These are phyloP conservation scores for Mycena albidolilacea DNA, from an alignment of 768 basidiomycete species.

Conservation along the genomic window DNA sequence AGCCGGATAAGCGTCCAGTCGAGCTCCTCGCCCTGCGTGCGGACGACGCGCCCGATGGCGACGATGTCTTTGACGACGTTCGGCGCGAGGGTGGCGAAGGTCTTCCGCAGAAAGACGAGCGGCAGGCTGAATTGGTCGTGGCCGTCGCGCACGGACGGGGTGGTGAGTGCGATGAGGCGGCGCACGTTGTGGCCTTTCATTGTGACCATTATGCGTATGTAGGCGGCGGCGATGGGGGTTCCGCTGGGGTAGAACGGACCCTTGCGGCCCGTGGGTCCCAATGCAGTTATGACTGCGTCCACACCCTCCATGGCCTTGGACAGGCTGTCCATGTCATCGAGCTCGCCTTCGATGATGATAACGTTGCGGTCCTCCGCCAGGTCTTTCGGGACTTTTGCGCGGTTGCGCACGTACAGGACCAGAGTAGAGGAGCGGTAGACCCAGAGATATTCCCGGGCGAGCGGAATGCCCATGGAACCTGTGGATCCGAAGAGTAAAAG, in stretches of 20 bases:
- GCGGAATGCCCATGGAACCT: conserved; percentile 30
- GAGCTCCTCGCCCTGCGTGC: conserved; percentile 24
- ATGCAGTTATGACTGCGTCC: conserved; percentile 35
- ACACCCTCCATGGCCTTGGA: conserved; percentile 36
- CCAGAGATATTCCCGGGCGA: conserved; percentile 30
- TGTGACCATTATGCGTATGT: conserved; percentile 54
- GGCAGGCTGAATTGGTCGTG: conserved; percentile 54
- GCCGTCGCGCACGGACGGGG: conserved; percentile 62
- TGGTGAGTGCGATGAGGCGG: conserved; percentile 65
- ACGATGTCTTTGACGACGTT: conserved; percentile 38
- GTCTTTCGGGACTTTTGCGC: conserved; percentile 23
- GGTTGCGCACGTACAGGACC: conserved; percentile 32
- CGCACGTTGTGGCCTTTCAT: conserved; percentile 56
- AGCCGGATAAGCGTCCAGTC: conserved; percentile 37
- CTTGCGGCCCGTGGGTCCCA: conserved; percentile 37
- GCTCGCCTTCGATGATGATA: conserved; percentile 30
- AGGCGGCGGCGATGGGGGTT: conserved; percentile 61
- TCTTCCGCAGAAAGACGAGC: conserved; percentile 46
- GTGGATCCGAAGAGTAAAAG: conserved; percentile 35
- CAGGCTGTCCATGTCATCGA: conserved; percentile 33
- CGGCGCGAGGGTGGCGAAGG: conserved; percentile 26
- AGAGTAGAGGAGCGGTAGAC: conserved; percentile 30
- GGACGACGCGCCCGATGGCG: conserved; percentile 28
- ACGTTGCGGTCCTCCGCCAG: conserved; percentile 17
- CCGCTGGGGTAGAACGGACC: conserved; percentile 40